Base-by-base conservation (phyloP, 2,329 filamentous ascomycete genomes). In the Tolypocladium sp. region DNA sequence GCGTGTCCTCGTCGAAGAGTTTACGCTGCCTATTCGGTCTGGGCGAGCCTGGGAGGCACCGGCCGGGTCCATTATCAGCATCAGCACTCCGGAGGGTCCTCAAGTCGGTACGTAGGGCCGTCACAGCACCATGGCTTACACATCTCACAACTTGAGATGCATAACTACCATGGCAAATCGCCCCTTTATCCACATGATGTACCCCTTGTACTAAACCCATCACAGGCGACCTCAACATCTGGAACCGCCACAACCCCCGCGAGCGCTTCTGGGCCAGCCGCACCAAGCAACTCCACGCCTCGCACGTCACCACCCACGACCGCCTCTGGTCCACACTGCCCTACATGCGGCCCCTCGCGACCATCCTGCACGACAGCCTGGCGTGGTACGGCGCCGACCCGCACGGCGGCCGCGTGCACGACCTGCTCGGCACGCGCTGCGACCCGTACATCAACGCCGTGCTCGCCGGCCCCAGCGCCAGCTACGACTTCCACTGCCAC, bases 401-500 rank as follows among this genome's bases (percentile, higher is more conserved):
- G 68, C 79, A 86, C 67, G 86, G 89, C 66, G 79, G 89, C 56
- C 74, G 84, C 59, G 80, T 90, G 42, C 90, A 95, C 75, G 91
- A 95, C 74, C 76, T 95, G 27, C 76, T 95, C 4, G 91, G 90
- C 41, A 95, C 90, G 33, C 79, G 91, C 51, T 95, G 91, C 72
- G 91, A 94, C 73, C 90, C 90, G 1, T 95, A 94, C 69, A 87
- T 94, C 69, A 91, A 90, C 70, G 78, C 82, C 42, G 80, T 94
- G 62, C 82, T 95, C 57, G 84, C 81, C 4, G 85, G 85, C n/a
- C 49, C 49, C 10, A 79, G 83, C 56, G 58, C 55, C 22, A 79
- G 79, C 38, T 94, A 91, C 69, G 87, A 94, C 70, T 93, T 83
- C 71, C 90, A 94, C 70, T 95, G 91, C 71, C 90, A 93, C 68